Evolutionary conservation across 2,329 filamentous ascomycete species (phyloP), one percentile per base, ranked within the genome.

Genomic region (Trichoderma citrinoviride): DNA sequence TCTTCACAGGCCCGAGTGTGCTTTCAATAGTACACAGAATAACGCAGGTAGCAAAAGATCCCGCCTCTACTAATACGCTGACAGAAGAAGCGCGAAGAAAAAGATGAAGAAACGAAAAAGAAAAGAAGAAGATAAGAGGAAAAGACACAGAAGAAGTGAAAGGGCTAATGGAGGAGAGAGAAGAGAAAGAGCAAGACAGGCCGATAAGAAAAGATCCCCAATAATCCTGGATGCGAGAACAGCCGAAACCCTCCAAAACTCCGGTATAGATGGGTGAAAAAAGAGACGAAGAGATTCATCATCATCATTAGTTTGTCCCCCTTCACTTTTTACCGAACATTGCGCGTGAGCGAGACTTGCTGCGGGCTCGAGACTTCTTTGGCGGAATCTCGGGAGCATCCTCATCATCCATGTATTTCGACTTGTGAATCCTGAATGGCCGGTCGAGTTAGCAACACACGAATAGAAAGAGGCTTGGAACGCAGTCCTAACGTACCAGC

Each of bases 351-450:
- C 89, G 87, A 29, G 90, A 92, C 78, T 93, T 94, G 77, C 90
- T 91, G 67, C 90, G 85, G 19, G 49, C 58, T 37, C 49, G 58
- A 46, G 82, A 73, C 74, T 91, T 91, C 55, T 82, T 75, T 67
- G 81, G 81, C 68, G 78, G 82, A 66, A 76, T 76, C 65, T 77
- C 74, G 64, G 73, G 75, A 37, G 77, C 73, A 58, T 77, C 81
- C 43, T 89, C 86, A 27, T 92, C 90, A 66, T 89, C 65, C 49
- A 56, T 87, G 76, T 98, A 98, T 75, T 98, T 98, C 65, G 92
- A 80, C 77, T 98, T 98, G 82, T 97, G 93, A 71, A 98, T 98
- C 93, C 93, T 97, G 61, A 17, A 44, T 57, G 6, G 19, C 61
- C 19, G 15, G 3, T 1, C 3, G 5, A 61, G 19, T 61, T 33